Conservation (phyloP, 805 yeast genomes). For the Naumovozyma dairenensis region DNA sequence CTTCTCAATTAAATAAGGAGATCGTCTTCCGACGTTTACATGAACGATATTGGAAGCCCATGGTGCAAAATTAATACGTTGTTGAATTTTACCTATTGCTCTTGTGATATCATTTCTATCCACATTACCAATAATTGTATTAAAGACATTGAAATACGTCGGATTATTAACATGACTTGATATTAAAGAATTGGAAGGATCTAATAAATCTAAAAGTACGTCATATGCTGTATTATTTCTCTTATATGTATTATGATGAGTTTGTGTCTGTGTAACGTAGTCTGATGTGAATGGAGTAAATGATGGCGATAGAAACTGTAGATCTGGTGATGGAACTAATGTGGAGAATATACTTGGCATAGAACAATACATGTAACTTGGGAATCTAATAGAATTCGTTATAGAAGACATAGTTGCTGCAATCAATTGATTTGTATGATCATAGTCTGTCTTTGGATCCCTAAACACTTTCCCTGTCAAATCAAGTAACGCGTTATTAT, state of each 20-base stretch:
- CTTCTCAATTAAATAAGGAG: constrained; percentile 38
- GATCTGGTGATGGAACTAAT: constrained; percentile 74
- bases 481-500: constrained; percentile 72
- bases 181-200: constrained; percentile 70
- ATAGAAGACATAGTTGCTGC: constrained; percentile 76
- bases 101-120: constrained; percentile 67
- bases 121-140: constrained; percentile 52
- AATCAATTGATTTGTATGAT: constrained; percentile 75
- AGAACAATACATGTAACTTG: constrained; percentile 84
- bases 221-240: constrained; percentile 69
- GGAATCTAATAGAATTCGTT: constrained; percentile 83
- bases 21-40: constrained; percentile 63
- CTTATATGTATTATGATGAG: constrained; percentile 48
- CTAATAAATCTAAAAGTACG: constrained; percentile 70
- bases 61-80: constrained; percentile 67
- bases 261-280: constrained; percentile 41
- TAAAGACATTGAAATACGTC: constrained; percentile 58
- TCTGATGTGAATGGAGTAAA: constrained; percentile 72
- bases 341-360: constrained; percentile 72
- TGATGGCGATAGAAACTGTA: constrained; percentile 65
- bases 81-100: constrained; percentile 53
- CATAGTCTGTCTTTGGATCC: constrained; percentile 53
- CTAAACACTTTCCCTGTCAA: constrained; percentile 58
- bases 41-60: constrained; percentile 78
- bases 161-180: constrained; percentile 34